Evolutionary conservation across 2,329 filamentous ascomycete species (phyloP), one percentile per base, ranked within the genome.

Genomic region (Xylogone sp.): DNA sequence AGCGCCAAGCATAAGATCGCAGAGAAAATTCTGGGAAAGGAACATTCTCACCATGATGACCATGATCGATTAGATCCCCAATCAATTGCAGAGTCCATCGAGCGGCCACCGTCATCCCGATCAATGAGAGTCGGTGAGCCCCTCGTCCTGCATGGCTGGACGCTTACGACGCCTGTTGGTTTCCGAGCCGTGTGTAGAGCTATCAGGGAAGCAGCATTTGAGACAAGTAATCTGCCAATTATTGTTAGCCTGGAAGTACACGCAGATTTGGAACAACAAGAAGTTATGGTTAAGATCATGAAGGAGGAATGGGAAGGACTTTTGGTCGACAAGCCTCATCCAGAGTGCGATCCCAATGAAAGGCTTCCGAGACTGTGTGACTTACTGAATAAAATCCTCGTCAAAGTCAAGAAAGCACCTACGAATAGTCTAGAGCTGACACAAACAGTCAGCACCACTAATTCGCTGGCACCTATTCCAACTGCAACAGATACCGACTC

Each of bases 201-300:
- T 0, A 88, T 97, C 55, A 78, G 81, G 39, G 83, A 95, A 51
- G 83, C 84, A 53, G 92, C 90, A 0, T 97, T 97, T 62, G 74
- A 82, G 22, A 79, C 75, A 6, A 92, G 82, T 53, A 81, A 88
- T 48, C 75, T 96, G 19, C 94, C 94, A 1, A 75, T 99, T 39
- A 95, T 97, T 53, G 83, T 97, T 58, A 96, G 91, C 66, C 77
- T 97, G 5, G 94, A 99, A 69, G 89, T 97, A 0, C 93, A 97
- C 68, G 87, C 90, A 13, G 82, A 86, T 54, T 73, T 79, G 1
- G 83, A 88, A 49, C 93, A 97, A 68, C 94, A 99, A 68, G 84
- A 90, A 57, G 79, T 88, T 47, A 97, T 97, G 89, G 92, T 96
- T 10, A 81, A 88, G 51, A 96, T 97, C 56, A 97, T 99, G 87